These are phyloP conservation scores for Neofusicoccum parvum DNA, from an alignment of 2,329 filamentous ascomycete genomes.

Conservation along the genomic window DNA sequence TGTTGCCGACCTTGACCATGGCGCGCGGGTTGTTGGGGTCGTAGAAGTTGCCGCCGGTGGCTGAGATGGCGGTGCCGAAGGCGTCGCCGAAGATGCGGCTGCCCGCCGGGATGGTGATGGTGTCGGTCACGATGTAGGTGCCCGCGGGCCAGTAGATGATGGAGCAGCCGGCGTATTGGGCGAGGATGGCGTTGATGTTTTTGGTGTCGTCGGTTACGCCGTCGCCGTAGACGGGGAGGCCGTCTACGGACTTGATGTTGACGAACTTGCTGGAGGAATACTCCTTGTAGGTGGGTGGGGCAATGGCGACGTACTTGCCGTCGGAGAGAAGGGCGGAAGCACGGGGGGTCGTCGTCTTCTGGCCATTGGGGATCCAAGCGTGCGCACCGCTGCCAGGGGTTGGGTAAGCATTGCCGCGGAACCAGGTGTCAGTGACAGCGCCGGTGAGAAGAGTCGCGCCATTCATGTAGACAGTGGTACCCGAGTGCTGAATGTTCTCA, in stretches of 20 bases:
- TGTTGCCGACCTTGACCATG: constrained; percentile 26
- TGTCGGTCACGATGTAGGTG: constrained; percentile 26
- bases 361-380: constrained; percentile 1
- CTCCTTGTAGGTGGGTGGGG: constrained; percentile 18
- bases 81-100: constrained; percentile 26
- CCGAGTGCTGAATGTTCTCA: constrained; percentile 14
- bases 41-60: constrained; percentile 24
- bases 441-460: constrained; percentile 4
- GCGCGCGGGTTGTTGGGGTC: constrained; percentile 24
- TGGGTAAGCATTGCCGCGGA: constrained; percentile 13
- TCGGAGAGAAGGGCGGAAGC: neutral
- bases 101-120: constrained; percentile 25
- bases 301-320: constrained; percentile 15
- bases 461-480: constrained; percentile 4
- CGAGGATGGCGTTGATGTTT: constrained; percentile 20
- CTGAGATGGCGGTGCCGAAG: constrained; percentile 25
- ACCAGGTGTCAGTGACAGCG: constrained; percentile 15
- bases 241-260: constrained; percentile 20
- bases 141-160: constrained; percentile 26
- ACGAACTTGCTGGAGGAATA: constrained; percentile 14
- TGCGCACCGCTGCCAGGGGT: neutral
- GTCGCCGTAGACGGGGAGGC: constrained; percentile 2
- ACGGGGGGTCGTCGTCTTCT: neutral
- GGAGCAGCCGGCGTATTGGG: constrained; percentile 14
- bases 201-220: constrained; percentile 19